These are phyloP conservation scores for Saccharata proteae DNA, from an alignment of 2,329 filamentous ascomycete genomes.

Conservation along the genomic window DNA sequence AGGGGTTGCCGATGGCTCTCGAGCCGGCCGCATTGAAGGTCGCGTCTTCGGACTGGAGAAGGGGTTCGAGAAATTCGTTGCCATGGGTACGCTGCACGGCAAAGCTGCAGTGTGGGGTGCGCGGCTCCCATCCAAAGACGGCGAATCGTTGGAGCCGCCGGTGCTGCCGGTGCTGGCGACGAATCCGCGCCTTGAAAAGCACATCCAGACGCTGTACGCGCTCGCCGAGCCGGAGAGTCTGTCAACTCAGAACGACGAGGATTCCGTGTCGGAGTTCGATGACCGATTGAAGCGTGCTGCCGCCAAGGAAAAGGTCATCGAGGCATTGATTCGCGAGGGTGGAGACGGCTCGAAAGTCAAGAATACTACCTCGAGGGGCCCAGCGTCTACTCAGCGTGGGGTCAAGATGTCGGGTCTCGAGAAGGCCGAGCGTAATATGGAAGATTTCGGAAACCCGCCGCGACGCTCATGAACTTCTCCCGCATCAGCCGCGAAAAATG, in stretches of 20 bases:
- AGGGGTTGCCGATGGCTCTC: constrained; percentile 62
- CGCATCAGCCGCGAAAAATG: no score
- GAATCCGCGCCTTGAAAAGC: constrained; percentile 61
- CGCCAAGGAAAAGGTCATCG: constrained; percentile 75
- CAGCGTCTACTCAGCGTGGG: background rate
- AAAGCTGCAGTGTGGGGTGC: constrained; percentile 75
- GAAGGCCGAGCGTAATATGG: constrained; percentile 21
- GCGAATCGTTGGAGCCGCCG: background rate
- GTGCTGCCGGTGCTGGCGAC: constrained; percentile 34
- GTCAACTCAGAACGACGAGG: constrained; percentile 72
- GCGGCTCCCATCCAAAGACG: constrained; percentile 36
- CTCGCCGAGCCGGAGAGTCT: constrained; percentile 69
- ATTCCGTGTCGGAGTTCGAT: constrained; percentile 83
- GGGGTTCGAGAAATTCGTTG: constrained; percentile 83
- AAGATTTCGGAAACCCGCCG: constrained; percentile 19
- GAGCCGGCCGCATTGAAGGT: constrained; percentile 74
- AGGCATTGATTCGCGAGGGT: constrained; percentile 43
- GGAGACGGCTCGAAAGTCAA: background rate
- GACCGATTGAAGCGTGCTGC: constrained; percentile 73
- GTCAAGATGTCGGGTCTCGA: constrained; percentile 9
- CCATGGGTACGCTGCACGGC: constrained; percentile 67
- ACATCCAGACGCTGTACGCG: constrained; percentile 62
- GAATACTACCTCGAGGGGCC: constrained; percentile 4
- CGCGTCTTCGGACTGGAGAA: constrained; percentile 83
- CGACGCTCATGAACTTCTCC: background rate